A percentile compares a stretch with the other conserved stretches of the same genome.
Evolutionary conservation across 345 rosid genomes (phyloP).

Genomic region (Geranium brycei): DNA sequence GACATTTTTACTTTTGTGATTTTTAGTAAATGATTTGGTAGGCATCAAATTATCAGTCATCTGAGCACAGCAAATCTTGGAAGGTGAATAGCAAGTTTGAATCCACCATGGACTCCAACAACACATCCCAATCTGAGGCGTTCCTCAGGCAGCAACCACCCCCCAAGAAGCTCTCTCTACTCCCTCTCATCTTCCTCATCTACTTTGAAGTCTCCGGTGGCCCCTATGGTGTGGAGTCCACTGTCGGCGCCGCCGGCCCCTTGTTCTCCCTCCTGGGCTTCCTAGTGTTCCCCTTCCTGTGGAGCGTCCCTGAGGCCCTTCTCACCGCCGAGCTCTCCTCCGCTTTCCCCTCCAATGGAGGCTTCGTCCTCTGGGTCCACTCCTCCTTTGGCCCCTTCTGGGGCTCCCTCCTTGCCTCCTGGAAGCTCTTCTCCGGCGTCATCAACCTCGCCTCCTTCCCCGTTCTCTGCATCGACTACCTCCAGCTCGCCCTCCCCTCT

Average conservation of each 20-base stretch:
- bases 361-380: conserved; percentile 74
- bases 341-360: conserved; percentile 76
- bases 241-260: conserved; percentile 71
- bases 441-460: conserved; percentile 74
- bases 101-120: too few species aligned
- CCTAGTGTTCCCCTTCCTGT: conserved; percentile 65
- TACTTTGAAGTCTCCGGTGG: conserved; percentile 94
- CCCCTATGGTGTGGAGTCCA: conserved; percentile 68
- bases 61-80: too few species aligned
- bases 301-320: conserved; percentile 84
- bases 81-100: too few species aligned
- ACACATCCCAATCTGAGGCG: too few species aligned
- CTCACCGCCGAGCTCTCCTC: conserved; percentile 86
- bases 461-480: conserved; percentile 47
- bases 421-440: conserved; percentile 72
- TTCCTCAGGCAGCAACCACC: too few species aligned
- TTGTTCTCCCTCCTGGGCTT: conserved; percentile 57
- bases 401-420: conserved; percentile 73
- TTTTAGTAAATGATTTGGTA: too few species aligned
- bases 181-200: conserved; percentile 73
- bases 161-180: conserved; percentile 34
- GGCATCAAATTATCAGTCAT: too few species aligned
- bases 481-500: conserved; percentile 31
- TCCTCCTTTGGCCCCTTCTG: conserved; percentile 60
- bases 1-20: too few species aligned